Conservation (phyloP, 345 rosid species). For the Gossypium australe region DNA sequence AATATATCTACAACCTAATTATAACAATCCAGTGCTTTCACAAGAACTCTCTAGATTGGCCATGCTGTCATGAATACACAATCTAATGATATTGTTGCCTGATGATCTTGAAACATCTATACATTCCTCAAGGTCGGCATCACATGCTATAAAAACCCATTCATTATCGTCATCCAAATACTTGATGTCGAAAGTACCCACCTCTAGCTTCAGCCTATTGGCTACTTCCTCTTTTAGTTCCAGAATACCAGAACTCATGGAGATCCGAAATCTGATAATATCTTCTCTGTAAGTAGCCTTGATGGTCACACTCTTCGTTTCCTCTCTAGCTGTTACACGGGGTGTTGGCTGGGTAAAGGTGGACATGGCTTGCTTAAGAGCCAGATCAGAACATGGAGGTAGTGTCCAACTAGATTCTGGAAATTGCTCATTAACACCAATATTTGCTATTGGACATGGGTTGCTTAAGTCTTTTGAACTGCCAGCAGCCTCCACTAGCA, state of each 20-base stretch:
- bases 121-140: conserved; percentile 82
- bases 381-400: conserved; percentile 17
- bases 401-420: conserved; percentile 52
- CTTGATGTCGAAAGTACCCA: conserved; percentile 69
- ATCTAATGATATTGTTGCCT: conserved; percentile 51
- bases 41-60: conserved; percentile 78
- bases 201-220: conserved; percentile 75
- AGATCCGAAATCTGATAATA: conserved; percentile 73
- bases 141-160: conserved; percentile 75
- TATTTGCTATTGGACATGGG: conserved; percentile 52
- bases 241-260: conserved; percentile 40
- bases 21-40: conserved; percentile 69
- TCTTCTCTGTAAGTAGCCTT: conserved; percentile 81
- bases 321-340: conserved; percentile 24
- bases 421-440: conserved; percentile 39
- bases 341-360: conserved; percentile 28
- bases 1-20: conserved; percentile 18
- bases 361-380: conserved; percentile 20
- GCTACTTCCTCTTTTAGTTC: conserved; percentile 83
- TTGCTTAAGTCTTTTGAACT: conserved; percentile 81
- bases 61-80: conserved; percentile 60
- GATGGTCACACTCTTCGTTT: conserved; percentile 43
- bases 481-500: conserved; percentile 72
- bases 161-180: conserved; percentile 83
- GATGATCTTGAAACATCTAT: conserved; percentile 60